These are phyloP conservation scores for Clathrospora elynae DNA, from an alignment of 2,329 filamentous ascomycete genomes.

Conservation along the genomic window DNA sequence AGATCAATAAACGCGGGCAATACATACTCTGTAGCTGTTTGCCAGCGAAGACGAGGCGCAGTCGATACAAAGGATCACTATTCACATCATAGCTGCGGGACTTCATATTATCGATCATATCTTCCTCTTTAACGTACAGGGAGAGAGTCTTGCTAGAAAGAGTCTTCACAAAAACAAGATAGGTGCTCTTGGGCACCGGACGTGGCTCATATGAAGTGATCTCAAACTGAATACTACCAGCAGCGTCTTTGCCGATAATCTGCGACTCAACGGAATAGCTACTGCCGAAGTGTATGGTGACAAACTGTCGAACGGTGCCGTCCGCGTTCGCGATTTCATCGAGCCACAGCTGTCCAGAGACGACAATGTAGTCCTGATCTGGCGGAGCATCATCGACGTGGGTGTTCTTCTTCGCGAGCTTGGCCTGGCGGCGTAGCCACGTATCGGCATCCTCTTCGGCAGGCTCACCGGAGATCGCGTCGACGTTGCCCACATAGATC, in stretches of 20 bases:
- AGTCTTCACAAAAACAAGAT: slow-evolving; percentile 39
- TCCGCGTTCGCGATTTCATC: slow-evolving; percentile 49
- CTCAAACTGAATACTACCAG: slow-evolving; percentile 54
- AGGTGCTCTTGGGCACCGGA: background rate
- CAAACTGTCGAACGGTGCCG: slow-evolving; percentile 55
- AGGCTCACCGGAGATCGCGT: slow-evolving; percentile 50
- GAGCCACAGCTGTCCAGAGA: slow-evolving; percentile 50
- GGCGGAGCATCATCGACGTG: background rate
- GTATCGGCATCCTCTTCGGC: background rate
- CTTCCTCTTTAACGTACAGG: too few species aligned
- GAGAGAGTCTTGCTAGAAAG: slow-evolving; percentile 67
- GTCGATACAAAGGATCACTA: slow-evolving; percentile 85
- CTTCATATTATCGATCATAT: slow-evolving; percentile 93
- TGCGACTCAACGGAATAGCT: slow-evolving; percentile 56
- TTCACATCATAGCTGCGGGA: slow-evolving; percentile 94
- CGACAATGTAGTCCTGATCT: slow-evolving; percentile 53
- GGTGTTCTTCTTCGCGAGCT: background rate
- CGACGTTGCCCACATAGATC: slow-evolving; percentile 50
- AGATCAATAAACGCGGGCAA: too few species aligned
- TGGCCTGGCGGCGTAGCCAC: slow-evolving; percentile 5
- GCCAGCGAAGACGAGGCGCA: background rate
- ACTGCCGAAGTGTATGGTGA: slow-evolving; percentile 52
- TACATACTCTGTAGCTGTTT: too few species aligned
- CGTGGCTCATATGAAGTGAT: slow-evolving; percentile 37
- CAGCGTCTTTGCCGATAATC: slow-evolving; percentile 50